These are phyloP conservation scores for Clonostachys sp. DNA, from an alignment of 2,329 filamentous ascomycete genomes.

Conservation along the genomic window DNA sequence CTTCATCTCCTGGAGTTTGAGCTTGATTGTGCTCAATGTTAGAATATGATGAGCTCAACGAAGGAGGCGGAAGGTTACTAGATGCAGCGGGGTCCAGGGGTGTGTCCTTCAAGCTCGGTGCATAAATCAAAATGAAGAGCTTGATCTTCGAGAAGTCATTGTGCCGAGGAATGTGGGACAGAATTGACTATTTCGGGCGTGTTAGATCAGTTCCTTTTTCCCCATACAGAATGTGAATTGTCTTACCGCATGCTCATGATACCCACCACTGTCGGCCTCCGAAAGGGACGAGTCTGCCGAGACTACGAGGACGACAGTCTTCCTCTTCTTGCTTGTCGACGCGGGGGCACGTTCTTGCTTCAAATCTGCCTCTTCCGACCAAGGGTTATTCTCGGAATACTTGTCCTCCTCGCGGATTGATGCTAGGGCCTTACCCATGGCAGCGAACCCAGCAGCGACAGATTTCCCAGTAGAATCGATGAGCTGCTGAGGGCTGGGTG, in stretches of 20 bases:
- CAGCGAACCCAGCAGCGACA: slow-evolving; percentile 76
- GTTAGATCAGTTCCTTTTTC: neutral
- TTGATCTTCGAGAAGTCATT: slow-evolving; percentile 70
- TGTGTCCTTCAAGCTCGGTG: slow-evolving; percentile 71
- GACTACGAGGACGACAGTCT: slow-evolving; percentile 83
- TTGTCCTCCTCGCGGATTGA: slow-evolving; percentile 82
- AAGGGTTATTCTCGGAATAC: slow-evolving; percentile 82
- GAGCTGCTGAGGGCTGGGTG: slow-evolving; percentile 83
- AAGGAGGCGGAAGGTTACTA: slow-evolving; percentile 57
- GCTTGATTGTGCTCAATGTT: slow-evolving; percentile 76
- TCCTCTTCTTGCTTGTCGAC: slow-evolving; percentile 46
- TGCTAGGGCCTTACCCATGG: slow-evolving; percentile 77
- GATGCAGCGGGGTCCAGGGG: slow-evolving; percentile 39
- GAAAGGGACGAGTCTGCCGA: slow-evolving; percentile 68
- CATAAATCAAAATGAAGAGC: slow-evolving; percentile 86
- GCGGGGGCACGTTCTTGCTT: slow-evolving; percentile 41
- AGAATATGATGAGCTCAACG: slow-evolving; percentile 76
- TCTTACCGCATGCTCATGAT: slow-evolving; percentile 78
- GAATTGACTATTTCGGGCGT: slow-evolving; percentile 58
- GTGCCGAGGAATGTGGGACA: slow-evolving; percentile 80
- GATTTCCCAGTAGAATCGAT: slow-evolving; percentile 79
- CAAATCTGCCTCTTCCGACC: slow-evolving; percentile 84
- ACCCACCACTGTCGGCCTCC: slow-evolving; percentile 51
- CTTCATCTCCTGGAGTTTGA: slow-evolving; percentile 61
- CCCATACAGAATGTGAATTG: slow-evolving; percentile 8